Evolutionary conservation across 1,139 yeast genomes (phyloP).

Genomic region (Saccharomycopsis hybrid): DNA sequence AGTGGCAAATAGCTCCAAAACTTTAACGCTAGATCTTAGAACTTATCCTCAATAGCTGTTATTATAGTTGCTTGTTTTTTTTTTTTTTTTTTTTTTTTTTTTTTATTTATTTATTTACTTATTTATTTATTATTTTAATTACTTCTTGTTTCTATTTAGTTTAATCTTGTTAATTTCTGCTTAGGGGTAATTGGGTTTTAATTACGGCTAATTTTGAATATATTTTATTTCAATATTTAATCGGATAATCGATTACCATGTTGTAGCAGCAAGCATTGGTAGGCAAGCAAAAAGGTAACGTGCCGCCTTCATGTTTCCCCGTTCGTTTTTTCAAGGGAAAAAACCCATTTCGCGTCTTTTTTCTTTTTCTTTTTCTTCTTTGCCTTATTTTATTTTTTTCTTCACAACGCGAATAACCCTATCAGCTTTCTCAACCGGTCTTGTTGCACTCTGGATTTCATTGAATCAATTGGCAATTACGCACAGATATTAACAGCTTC

Average conservation of each 20-base stretch:
- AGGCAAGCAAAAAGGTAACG: not conserved
- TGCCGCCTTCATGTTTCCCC: no score
- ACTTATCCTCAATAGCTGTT: slow-evolving; percentile 45
- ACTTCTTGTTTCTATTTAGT: not conserved
- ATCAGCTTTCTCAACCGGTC: no score
- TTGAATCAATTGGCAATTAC: no score
- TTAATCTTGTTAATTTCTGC: not conserved
- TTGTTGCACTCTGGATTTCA: no score
- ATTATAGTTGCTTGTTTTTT: not conserved
- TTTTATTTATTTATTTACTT: not conserved
- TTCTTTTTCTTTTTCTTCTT: no score
- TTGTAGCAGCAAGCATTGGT: not conserved
- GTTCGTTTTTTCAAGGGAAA: no score
- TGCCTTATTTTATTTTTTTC: no score
- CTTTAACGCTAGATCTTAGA: slow-evolving; percentile 67
- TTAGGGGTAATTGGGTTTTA: not conserved
- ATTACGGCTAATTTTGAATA: not conserved
- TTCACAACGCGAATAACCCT: no score
- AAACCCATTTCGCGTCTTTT: no score
- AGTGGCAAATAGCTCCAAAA: slow-evolving; percentile 63
- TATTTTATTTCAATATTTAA: not conserved
- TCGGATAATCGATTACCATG: not conserved
- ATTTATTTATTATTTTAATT: not conserved
- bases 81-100: not conserved
- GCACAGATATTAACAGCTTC: no score